Evolutionary conservation across 495 filamentous ascomycete species (phyloP).

Genomic region (Podospora pseudoanserina): DNA sequence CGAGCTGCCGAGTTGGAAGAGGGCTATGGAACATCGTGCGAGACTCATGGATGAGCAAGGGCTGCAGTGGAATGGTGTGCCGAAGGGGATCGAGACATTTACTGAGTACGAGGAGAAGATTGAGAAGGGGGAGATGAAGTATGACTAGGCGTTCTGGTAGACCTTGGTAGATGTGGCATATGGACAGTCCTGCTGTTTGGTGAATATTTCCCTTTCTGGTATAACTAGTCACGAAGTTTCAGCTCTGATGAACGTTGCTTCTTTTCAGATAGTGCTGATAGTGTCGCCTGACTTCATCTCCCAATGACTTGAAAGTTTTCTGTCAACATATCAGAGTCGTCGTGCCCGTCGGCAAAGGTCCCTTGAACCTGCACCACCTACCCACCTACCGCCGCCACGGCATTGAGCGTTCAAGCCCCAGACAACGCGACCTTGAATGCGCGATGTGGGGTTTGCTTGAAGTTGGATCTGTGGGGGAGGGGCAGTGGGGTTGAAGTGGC

Average conservation of each 20-base stretch:
- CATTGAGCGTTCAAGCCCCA: neutral
- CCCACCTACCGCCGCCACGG: too few species aligned
- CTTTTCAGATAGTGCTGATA: too few species aligned
- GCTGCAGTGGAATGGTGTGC: slow-evolving; percentile 25
- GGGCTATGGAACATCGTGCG: slow-evolving; percentile 19
- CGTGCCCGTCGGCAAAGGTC: too few species aligned
- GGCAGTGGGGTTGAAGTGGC: neutral
- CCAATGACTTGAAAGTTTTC: too few species aligned
- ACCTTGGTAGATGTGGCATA: too few species aligned
- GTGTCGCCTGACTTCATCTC: too few species aligned
- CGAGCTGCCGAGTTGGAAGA: slow-evolving; percentile 9
- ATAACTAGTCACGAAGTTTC: too few species aligned
- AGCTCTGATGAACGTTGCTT: too few species aligned
- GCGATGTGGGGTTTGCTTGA: neutral
- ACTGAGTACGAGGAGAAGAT: slow-evolving; percentile 25
- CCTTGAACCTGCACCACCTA: too few species aligned
- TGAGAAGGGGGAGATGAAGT: slow-evolving; percentile 11
- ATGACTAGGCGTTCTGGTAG: neutral
- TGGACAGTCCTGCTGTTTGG: too few species aligned
- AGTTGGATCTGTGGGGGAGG: neutral
- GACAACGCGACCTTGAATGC: neutral
- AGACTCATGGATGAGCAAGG: slow-evolving; percentile 29
- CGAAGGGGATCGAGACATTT: slow-evolving; percentile 23
- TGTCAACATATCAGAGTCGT: too few species aligned
- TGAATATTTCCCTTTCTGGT: too few species aligned